phyloP scores from a whole-genome alignment of 208 protist genomes.

The Angomonas deanei region DNA sequence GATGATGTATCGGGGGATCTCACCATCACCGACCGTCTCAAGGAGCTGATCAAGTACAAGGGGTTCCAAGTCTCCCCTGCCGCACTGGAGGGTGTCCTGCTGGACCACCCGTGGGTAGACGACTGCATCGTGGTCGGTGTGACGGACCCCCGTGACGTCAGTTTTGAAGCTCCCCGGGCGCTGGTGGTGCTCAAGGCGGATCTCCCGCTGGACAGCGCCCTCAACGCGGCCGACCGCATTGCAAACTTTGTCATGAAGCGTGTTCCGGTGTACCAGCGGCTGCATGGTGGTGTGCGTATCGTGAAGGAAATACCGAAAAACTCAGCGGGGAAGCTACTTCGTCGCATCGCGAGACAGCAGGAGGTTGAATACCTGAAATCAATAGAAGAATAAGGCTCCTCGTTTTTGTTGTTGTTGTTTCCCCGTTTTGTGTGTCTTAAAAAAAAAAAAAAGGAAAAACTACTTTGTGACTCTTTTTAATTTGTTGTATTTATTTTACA shows the following conservation, averaged over 20 bases:
- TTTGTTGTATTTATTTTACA: background rate
- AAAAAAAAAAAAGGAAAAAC: background rate
- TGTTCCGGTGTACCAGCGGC: slow-evolving; percentile 61
- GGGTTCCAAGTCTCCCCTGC: slow-evolving; percentile 86
- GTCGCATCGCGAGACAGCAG: slow-evolving; percentile 28
- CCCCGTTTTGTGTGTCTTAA: background rate
- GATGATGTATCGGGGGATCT: slow-evolving; percentile 34
- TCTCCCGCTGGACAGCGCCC: slow-evolving; percentile 19
- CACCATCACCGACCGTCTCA: slow-evolving; percentile 68
- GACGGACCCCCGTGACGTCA: slow-evolving; percentile 30
- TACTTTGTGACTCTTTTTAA: background rate
- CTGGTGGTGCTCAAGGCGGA: slow-evolving; percentile 52
- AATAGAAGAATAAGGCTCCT: background rate
- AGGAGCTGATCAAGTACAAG: slow-evolving; percentile 91
- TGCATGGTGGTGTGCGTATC: slow-evolving; percentile 66
- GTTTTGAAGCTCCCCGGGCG: slow-evolving; percentile 63
- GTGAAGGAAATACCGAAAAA: slow-evolving; percentile 56
- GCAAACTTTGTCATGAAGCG: slow-evolving; percentile 26
- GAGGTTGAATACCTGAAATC: slow-evolving; percentile 26
- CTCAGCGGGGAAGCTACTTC: slow-evolving; percentile 69
- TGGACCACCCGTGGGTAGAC: slow-evolving; percentile 46
- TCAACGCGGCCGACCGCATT: slow-evolving; percentile 33
- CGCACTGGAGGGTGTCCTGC: slow-evolving; percentile 58
- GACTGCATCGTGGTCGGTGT: slow-evolving; percentile 72
- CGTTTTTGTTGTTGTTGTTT: too few species aligned